Evolutionary conservation across 345 rosid genomes (phyloP), one percentile per base, ranked within the genome.

Genomic region (Arabis hirsuta): DNA sequence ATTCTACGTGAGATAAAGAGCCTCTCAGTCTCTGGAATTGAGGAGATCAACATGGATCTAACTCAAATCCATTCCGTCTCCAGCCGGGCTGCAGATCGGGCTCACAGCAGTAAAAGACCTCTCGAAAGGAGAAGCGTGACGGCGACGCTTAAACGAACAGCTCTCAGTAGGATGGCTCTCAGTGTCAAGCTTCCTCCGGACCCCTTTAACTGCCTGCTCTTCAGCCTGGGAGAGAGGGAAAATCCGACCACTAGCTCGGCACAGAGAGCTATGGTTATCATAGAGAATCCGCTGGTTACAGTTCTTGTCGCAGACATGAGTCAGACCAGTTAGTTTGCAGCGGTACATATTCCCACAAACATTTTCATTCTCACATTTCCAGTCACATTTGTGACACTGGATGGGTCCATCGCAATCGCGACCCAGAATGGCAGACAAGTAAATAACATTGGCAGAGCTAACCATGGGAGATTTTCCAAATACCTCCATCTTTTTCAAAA

Each of bases 221-320:
- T 91, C 99, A 22, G 70, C 78, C 6, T 75, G 79, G 0, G 97
- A 73, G 54, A 95, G 90, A 62, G 97, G 97, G 74, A 88, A 90
- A 57, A 95, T 67, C 81, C 79, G 80, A 65, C 96, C 73, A 47
- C 99, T 95, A 7, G 88, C 99, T 13, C 89, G 91, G 89, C 99
- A 95, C 65, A 95, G 67, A 53, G 96, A 95, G 79, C 80, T 88
- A 73, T 91, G 96, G 72, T 95, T 95, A 83, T 95, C 99, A 77
- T 91, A 95, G 82, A 95, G 77, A 78, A 95, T 95, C 80, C 97
- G 53, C 96, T 91, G 99, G 85, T 95, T 77, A 84, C 99, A 95
- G 75, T 95, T 91, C 93, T 91, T 91, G 96, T 95, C 99, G 77
- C 99, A 95, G 81, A 95, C 90, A 83, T 95, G 97, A 61, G 96